Evolutionary conservation across 768 basidiomycete genomes (phyloP).

Genomic region (Gymnopilus junonius): DNA sequence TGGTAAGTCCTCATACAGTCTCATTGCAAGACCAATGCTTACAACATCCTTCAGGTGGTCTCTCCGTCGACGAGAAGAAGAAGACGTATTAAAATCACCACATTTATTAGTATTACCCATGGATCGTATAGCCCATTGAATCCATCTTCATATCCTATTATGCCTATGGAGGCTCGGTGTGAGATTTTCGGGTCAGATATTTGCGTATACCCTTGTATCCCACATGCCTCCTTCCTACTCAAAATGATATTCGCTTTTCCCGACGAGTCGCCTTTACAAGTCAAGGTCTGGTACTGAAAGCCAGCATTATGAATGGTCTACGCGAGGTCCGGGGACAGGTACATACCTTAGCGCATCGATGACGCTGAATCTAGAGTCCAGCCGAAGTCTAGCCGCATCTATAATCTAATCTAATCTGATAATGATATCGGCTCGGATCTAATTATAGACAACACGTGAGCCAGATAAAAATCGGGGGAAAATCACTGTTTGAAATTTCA

Average conservation of each 20-base stretch:
- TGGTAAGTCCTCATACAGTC: conserved; percentile 47
- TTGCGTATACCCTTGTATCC: conserved; percentile 17
- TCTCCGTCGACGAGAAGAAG: conserved; percentile 99
- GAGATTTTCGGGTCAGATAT: conserved; percentile 3
- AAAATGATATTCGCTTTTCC: conserved; percentile 17
- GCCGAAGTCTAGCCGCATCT: no score
- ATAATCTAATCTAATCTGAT: neutral
- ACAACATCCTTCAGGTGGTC: conserved; percentile 60
- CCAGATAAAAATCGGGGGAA: neutral
- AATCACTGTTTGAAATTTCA: no score
- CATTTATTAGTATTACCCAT: conserved; percentile 9
- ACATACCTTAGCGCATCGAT: no score
- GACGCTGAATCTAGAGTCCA: no score
- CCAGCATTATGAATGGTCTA: neutral
- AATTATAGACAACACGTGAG: neutral
- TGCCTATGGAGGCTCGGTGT: conserved; percentile 10
- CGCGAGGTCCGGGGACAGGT: no score
- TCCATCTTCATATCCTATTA: conserved; percentile 12
- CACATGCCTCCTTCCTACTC: conserved; percentile 14
- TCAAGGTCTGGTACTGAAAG: neutral
- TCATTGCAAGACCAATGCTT: conserved; percentile 4
- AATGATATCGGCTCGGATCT: neutral
- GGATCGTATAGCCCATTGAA: conserved; percentile 16
- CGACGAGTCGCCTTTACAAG: neutral
- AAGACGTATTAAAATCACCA: conserved; percentile 70